Evolutionary conservation across 225 moss, liverwort and hornwort genomes (phyloP), one percentile per base, ranked within the genome.

Genomic region (Takakia lepidozioides): DNA sequence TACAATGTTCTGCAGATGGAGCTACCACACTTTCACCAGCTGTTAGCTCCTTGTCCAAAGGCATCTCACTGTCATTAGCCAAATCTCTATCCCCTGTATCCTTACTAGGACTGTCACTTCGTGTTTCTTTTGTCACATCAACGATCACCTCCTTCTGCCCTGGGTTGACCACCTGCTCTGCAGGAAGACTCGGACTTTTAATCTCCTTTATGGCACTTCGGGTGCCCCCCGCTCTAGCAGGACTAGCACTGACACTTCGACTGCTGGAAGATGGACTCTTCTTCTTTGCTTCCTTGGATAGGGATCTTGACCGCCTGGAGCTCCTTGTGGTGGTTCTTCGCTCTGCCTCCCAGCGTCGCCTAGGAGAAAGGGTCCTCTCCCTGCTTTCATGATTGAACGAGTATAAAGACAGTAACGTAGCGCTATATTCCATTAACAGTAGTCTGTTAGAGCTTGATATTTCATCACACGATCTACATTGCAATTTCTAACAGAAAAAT

Each of bases 301-400:
- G 65, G 35, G 92, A 88, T 39, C 72, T 72, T 10, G 85, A 85
- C 45, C 69, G 82, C 19, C 83, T 75, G 32, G 69, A 48, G 52
- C 76, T 66, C 62, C 75, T 80, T 18, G 46, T 62, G 25, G 47
- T 74, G 52, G 68, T 48, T 73, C 85, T 51, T 64, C 72, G 59
- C 58, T 87, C 69, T 56, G 71, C 55, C 68, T 81, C 72, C 43
- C 66, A 70, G 38, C 63, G 63, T 26, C 70, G 76, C 56, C 84
- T 69, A 18, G 86, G 84, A 52, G 84, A 84, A 16, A 78, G 68
- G 30, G 78, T 68, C 51, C 66, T 69, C 49, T 82, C 84, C 62
- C 84, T 77, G 56, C 57, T 68, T 19, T 19, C 36, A 34, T 50
- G 32, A 6, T 32, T 6, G 8, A 32, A 6, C 11, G n/a, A n/a